Conservation (phyloP, 768 basidiomycete species). For the Pleurotus ostreatus region DNA sequence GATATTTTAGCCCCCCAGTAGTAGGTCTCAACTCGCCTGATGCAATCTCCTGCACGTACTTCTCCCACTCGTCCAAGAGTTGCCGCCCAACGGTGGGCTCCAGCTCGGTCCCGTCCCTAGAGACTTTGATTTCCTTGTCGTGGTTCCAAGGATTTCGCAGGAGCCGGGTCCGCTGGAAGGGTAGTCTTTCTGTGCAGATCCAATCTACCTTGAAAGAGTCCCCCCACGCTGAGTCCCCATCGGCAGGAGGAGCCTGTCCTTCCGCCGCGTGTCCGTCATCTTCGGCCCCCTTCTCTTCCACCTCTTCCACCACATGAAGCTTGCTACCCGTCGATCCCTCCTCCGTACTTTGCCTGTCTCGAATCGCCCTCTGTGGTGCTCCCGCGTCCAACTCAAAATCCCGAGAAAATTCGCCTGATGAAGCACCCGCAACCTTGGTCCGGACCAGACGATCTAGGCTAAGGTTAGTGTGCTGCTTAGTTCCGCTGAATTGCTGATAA, state of each 20-base stretch:
- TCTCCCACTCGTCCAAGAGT: conserved; percentile 68
- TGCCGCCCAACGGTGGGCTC: conserved; percentile 72
- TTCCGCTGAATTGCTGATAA: conserved; percentile 26
- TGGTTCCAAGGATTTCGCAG: conserved; percentile 93
- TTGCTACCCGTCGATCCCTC: conserved; percentile 4
- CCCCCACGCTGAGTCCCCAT: conserved; percentile 52
- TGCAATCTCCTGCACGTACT: conserved; percentile 21
- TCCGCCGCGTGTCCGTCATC: conserved; percentile 17
- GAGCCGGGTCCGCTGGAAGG: conserved; percentile 75
- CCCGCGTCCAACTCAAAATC: conserved; percentile 34
- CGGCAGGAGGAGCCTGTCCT: not conserved
- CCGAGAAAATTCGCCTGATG: conserved; percentile 6
- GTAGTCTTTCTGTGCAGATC: conserved; percentile 65
- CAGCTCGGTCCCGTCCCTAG: conserved; percentile 88
- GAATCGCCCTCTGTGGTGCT: conserved; percentile 35
- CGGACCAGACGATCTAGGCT: conserved; percentile 26
- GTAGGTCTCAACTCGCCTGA: conserved; percentile 1
- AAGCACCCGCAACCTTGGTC: not conserved
- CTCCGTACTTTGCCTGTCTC: conserved; percentile 12
- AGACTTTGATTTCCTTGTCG: conserved; percentile 76
- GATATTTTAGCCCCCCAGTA: not conserved
- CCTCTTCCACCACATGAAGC: conserved; percentile 21
- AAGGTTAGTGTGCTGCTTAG: conserved; percentile 19
- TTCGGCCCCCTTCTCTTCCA: conserved; percentile 21
- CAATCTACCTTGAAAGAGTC: conserved; percentile 81